phyloP scores from a whole-genome alignment of 345 rosid genomes.

The Camelina sativa region DNA sequence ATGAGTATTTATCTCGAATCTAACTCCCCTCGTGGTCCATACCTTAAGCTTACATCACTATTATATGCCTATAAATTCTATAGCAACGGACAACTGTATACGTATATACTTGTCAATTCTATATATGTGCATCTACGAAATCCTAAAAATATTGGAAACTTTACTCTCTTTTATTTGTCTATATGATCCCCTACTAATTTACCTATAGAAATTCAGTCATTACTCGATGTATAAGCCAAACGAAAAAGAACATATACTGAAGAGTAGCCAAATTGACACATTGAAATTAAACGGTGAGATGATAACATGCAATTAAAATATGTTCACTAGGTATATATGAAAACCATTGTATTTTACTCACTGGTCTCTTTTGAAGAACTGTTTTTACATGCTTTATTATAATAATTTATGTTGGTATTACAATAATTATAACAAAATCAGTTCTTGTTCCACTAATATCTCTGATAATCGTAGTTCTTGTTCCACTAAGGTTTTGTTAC shows the following conservation, averaged over 20 bases:
- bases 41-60: conserved; percentile 35
- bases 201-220: conserved; percentile 10
- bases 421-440: too few relatives aligned
- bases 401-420: too few relatives aligned
- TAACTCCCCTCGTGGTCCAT: conserved; percentile 44
- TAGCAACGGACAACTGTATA: conserved; percentile 1
- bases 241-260: not conserved
- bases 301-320: not conserved
- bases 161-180: conserved; percentile 14
- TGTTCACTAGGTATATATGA: too few relatives aligned
- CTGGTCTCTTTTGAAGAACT: not conserved
- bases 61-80: conserved; percentile 19
- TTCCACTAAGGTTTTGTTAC: too few relatives aligned
- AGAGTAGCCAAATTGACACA: not conserved
- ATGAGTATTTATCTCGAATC: conserved; percentile 38
- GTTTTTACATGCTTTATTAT: not conserved
- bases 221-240: conserved; percentile 11
- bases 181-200: conserved; percentile 16
- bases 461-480: too few relatives aligned
- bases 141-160: conserved; percentile 7
- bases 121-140: not conserved
- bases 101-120: not conserved
- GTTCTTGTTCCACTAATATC: too few relatives aligned
- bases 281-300: not conserved
- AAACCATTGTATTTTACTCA: not conserved